Evolutionary conservation across 805 yeast genomes (phyloP).

Genomic region (Isabelozyma rhagii): DNA sequence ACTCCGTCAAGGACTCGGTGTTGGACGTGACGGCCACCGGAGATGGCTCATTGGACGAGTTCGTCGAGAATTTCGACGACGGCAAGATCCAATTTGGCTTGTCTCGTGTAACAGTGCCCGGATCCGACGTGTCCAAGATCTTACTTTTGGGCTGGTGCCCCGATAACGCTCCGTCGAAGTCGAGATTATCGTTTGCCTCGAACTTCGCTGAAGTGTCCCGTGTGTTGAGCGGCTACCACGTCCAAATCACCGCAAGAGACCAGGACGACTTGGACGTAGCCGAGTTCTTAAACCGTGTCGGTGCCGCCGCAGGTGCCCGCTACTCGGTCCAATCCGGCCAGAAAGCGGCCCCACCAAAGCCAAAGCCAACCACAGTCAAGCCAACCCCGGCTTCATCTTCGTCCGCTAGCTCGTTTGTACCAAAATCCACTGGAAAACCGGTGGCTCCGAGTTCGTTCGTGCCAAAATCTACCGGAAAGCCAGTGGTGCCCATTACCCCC

Average conservation of each 20-base stretch:
- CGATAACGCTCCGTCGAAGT: conserved; percentile 82
- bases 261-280: conserved; percentile 80
- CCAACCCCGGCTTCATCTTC: conserved; percentile 20
- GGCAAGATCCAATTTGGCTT: conserved; percentile 89
- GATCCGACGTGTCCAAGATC: conserved; percentile 84
- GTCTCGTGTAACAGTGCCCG: conserved; percentile 82
- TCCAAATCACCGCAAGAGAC: conserved; percentile 95
- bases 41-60: conserved; percentile 67
- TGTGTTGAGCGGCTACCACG: conserved; percentile 79
- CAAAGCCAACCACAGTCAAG: conserved; percentile 23
- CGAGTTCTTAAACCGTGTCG: conserved; percentile 71
- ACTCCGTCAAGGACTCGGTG: conserved; percentile 60
- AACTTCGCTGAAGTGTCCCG: conserved; percentile 75
- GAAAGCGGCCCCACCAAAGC: conserved; percentile 12
- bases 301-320: conserved; percentile 94
- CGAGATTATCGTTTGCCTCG: conserved; percentile 71
- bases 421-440: conserved; percentile 40
- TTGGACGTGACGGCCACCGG: conserved; percentile 52
- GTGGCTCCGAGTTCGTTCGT: conserved; percentile 20
- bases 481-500: conserved; percentile 30
- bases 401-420: conserved; percentile 23
- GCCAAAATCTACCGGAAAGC: conserved; percentile 39
- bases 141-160: conserved; percentile 96
- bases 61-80: conserved; percentile 79
- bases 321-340: conserved; percentile 59